A percentile compares a stretch with the other conserved stretches of the same genome.
These are phyloP conservation scores for Penicillium mononematosum DNA, from an alignment of 495 filamentous ascomycete species.

Conservation along the genomic window DNA sequence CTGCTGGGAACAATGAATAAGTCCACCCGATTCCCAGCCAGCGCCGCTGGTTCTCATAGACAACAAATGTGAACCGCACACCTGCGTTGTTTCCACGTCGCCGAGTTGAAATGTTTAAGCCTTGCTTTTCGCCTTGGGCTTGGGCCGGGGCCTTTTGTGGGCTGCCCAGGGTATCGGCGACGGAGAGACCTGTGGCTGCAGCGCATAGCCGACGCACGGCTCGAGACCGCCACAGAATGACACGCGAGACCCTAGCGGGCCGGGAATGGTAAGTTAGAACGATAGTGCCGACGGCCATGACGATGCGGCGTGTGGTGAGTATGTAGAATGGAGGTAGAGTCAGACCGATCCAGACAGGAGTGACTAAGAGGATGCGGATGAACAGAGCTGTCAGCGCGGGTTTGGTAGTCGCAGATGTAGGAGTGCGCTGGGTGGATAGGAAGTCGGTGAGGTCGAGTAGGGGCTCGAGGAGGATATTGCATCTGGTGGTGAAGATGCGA, in stretches of 20 bases:
- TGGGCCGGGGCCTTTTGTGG: slow-evolving; percentile 36
- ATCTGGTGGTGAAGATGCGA: slow-evolving; percentile 80
- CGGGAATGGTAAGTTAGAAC: slow-evolving; percentile 87
- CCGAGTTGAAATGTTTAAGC: slow-evolving; percentile 50
- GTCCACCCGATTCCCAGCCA: slow-evolving; percentile 98
- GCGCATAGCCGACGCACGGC: slow-evolving; percentile 63
- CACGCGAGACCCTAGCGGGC: slow-evolving; percentile 78
- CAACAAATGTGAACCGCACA: slow-evolving; percentile 90
- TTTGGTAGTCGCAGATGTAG: slow-evolving; percentile 86
- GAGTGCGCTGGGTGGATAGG: slow-evolving; percentile 84
- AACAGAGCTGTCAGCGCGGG: slow-evolving; percentile 91
- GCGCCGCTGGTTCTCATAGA: slow-evolving; percentile 94
- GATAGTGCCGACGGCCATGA: slow-evolving; percentile 76
- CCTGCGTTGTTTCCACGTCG: slow-evolving; percentile 61
- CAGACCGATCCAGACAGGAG: slow-evolving; percentile 80
- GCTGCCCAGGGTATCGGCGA: slow-evolving; percentile 46
- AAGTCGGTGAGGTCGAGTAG: slow-evolving; percentile 87
- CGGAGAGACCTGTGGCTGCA: slow-evolving; percentile 75
- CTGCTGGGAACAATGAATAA: slow-evolving; percentile 80
- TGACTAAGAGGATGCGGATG: slow-evolving; percentile 81
- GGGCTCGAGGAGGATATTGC: slow-evolving; percentile 89
- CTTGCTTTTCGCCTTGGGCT: slow-evolving; percentile 43
- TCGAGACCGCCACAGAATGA: slow-evolving; percentile 86
- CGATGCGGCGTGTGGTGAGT: slow-evolving; percentile 81
- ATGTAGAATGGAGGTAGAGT: slow-evolving; percentile 80